phyloP scores from a whole-genome alignment of 1,284 basidiomycete genomes.

The Leucocoprinus gongylophorus region DNA sequence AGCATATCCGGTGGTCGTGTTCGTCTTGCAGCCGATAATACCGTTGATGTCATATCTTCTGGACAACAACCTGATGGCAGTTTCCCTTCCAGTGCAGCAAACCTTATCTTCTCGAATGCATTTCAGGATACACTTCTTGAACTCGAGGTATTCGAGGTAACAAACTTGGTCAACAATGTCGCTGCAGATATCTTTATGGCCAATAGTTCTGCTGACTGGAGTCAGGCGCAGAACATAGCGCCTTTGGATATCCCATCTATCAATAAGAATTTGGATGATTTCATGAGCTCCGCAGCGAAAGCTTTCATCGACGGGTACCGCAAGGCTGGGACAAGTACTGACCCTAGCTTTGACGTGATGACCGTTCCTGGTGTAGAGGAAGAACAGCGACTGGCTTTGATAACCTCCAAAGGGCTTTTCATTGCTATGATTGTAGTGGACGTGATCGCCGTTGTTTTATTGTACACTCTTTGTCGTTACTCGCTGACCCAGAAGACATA shows the following conservation, averaged over 20 bases:
- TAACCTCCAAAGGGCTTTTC: conserved; percentile 6
- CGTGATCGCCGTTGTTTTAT: not conserved
- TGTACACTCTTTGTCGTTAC: conserved; percentile 2
- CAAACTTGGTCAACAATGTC: conserved; percentile 8
- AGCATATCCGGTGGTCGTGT: conserved; percentile 2
- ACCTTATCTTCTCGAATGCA: conserved; percentile 4
- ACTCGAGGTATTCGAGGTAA: not conserved
- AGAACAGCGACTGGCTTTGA: conserved; percentile 7
- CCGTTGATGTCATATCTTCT: not conserved
- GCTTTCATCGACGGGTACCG: conserved; percentile 10
- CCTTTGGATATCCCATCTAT: not conserved
- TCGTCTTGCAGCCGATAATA: not conserved
- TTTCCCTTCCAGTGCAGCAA: conserved; percentile 2
- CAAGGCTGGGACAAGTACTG: conserved; percentile 2
- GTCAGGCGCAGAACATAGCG: not conserved
- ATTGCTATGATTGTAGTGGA: not conserved
- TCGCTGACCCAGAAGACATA: conserved; percentile 6
- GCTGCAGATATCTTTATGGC: conserved; percentile 6
- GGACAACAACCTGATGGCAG: conserved; percentile 3
- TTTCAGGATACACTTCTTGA: not conserved
- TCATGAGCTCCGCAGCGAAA: conserved; percentile 10
- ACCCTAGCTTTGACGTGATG: not conserved
- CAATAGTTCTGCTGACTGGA: conserved; percentile 9
- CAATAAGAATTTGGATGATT: conserved; percentile 7
- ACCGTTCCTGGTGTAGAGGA: not conserved